Conservation (phyloP, 208 protist species). For the Trypanosoma conorhini region DNA sequence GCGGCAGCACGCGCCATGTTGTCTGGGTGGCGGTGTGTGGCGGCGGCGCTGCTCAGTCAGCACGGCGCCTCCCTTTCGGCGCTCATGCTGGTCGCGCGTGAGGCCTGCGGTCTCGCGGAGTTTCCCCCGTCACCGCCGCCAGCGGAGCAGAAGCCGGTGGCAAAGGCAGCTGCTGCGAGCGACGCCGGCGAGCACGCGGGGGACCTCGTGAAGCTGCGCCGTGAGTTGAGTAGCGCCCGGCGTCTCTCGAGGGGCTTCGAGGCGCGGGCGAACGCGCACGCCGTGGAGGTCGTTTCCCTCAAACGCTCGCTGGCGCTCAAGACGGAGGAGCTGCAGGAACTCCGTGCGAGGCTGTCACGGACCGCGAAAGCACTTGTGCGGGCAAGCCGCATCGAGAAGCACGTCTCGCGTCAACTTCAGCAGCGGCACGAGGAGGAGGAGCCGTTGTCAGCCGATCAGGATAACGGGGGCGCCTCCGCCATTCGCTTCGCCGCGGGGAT, state of each 20-base stretch:
- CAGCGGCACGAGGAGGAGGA: background rate
- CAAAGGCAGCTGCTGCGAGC: background rate
- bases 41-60: background rate
- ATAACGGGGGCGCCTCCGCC: too few relatives aligned
- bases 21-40: slow-evolving; percentile 12
- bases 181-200: slow-evolving; percentile 10
- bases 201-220: slow-evolving; percentile 8
- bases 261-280: slow-evolving; percentile 11
- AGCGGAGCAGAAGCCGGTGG: slow-evolving; percentile 13
- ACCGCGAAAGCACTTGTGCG: slow-evolving; percentile 18
- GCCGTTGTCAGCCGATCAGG: background rate
- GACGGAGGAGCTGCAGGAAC: slow-evolving; percentile 27
- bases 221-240: slow-evolving; percentile 16
- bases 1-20: background rate
- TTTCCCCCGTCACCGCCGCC: slow-evolving; percentile 14
- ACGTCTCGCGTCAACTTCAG: slow-evolving; percentile 4
- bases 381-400: slow-evolving; percentile 12
- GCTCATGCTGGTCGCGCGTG: background rate
- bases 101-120: background rate
- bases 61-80: background rate
- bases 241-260: slow-evolving; percentile 16
- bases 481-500: background rate
- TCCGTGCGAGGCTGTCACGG: slow-evolving; percentile 28
- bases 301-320: slow-evolving; percentile 20
- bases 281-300: slow-evolving; percentile 17